Evolutionary conservation across 2,329 filamentous ascomycete species (phyloP), one percentile per base, ranked within the genome.

Genomic region (Rachicladosporium sp.): DNA sequence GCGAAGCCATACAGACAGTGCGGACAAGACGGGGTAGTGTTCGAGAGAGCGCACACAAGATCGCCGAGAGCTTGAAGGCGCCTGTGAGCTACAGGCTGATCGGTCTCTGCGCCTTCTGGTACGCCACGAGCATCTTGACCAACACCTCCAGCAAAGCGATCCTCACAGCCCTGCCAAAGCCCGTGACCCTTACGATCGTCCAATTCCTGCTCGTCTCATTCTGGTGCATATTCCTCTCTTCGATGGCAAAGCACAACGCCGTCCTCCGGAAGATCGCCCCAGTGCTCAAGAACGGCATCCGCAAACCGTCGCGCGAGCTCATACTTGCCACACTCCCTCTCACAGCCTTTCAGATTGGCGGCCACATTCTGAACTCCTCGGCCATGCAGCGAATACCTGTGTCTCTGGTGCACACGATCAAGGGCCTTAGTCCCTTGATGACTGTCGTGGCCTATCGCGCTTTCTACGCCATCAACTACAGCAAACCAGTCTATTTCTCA

Each of bases 101-200:
- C 61, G 89, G 74, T 37, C 78, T 95, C 36, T 96, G 89, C 63
- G 66, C 88, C 42, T 65, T 89, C 56, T 96, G 91, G 91, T 98
- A 96, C 67, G 74, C 83, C 59, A 93, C 88, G 15, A 96, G 89
- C 33, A 91, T 93, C 46, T 69, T 96, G 51, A 95, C 91, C 46
- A 98, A 96, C 60, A 95, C 91, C 2, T 96, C 91, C 15, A 95
- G 91, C 38, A 98, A 98, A 66, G 84, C 89, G 11, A 98, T 98
- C 55, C 71, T 96, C 45, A 95, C 86, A 50, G 83, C 85, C 33
- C 85, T 95, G 49, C 78, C 84, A 43, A 91, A 86, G 62, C 89
- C 89, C 2, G 82, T 91, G 27, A 95, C 89, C 12, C 73, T 96
- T 52, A 96, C 89, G 1, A 71, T 94, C 42, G 71, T 94, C 37